Percentiles rank a stretch among this genome's conserved stretches.
These are phyloP conservation scores for Talaromyces sp. DNA, from an alignment of 2,329 filamentous ascomycete species.

Conservation along the genomic window DNA sequence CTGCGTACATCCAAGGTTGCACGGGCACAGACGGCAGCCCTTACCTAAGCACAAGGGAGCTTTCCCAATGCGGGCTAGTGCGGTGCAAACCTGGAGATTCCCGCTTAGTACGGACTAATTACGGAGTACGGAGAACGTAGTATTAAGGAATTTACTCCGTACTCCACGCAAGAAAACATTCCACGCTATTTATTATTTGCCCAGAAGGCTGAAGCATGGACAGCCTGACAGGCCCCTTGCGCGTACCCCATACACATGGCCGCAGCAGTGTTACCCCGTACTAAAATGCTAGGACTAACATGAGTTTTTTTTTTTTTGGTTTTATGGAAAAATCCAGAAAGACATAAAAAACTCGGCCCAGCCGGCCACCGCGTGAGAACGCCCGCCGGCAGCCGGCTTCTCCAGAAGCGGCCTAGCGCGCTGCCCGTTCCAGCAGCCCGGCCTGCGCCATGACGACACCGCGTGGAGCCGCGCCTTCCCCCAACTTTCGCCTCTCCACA, in stretches of 20 bases:
- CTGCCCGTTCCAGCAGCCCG: neutral
- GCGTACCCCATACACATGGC: neutral
- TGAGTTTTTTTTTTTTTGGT: too few relatives aligned
- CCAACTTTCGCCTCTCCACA: constrained; percentile 3
- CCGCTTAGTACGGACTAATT: neutral
- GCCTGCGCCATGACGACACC: constrained; percentile 7
- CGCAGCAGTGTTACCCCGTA: neutral
- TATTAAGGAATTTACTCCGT: neutral
- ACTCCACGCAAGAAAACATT: neutral
- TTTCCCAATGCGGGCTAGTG: neutral
- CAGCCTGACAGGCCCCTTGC: too few relatives aligned
- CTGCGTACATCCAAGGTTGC: neutral
- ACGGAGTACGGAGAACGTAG: neutral
- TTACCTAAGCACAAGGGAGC: neutral
- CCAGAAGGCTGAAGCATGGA: neutral
- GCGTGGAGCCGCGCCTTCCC: constrained; percentile 4
- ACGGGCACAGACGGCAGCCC: neutral
- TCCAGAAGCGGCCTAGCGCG: constrained; percentile 7
- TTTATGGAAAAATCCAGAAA: neutral
- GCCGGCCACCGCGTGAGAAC: neutral
- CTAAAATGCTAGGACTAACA: neutral
- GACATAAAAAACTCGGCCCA: neutral
- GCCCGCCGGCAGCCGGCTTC: constrained; percentile 3
- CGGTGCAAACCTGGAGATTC: neutral
- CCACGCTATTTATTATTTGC: neutral